Evolutionary conservation across 192 early-diverging fungal genomes (phyloP), one percentile per base, ranked within the genome.

Genomic region (Backusella parvicylindrica): DNA sequence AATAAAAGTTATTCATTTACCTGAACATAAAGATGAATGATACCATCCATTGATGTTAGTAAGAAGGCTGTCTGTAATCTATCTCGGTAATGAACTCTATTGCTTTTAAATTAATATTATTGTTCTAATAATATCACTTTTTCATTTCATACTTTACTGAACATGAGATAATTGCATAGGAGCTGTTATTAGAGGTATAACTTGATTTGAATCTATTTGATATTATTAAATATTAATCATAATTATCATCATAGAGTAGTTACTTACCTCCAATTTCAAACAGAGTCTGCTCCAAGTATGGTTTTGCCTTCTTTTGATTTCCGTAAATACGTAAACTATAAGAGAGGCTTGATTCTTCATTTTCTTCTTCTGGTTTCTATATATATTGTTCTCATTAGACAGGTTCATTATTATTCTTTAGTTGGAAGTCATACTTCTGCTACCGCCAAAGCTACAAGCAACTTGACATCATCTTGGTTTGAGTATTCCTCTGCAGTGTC

Each of bases 101-200:
- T n/a, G 16, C 0, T 18, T n/a, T 64, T 40, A 35, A 56, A 60
- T 60, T 3, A 43, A 56, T 56, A 60, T 9, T 28, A 28, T 4
- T 60, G 26, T 28, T 28, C 53, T 12, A 12, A 28, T 1, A 28
- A 50, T 28, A 66, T 41, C 9, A 33, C 56, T 11, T 36, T 47
- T 33, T 53, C 35, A 40, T 21, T n/a, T 53, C 30, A 37, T 40
- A 40, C 16, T 60, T 77, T 78, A 82, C 81, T 60, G 36, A 0
- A 74, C 65, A 41, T 82, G 81, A 30, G 74, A 65, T 28, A 82
- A 36, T 11, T 82, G 81, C 81, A 82, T 82, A 13, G 81, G 81
- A 21, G 81, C 74, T 64, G 60, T 13, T 32, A 37, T 56, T 13
- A 82, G 47, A 0, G 68, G 69, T 16, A 82, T 79, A 13, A 82